phyloP scores from a whole-genome alignment of 345 rosid species.

The Populus davidiana region DNA sequence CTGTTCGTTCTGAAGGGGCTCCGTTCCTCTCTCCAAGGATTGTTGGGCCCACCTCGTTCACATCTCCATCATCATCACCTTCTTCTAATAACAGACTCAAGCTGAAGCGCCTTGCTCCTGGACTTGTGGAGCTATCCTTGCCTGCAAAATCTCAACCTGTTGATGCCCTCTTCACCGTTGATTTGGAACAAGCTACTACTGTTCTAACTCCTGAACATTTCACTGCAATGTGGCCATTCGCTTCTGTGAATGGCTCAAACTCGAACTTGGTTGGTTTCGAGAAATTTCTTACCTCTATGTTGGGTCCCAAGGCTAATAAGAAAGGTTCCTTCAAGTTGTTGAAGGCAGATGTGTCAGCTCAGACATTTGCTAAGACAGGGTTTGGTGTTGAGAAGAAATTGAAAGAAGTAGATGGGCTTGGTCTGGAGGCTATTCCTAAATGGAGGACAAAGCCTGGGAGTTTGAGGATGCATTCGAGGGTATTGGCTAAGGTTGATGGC shows the following conservation, averaged over 20 bases:
- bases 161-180: constrained; percentile 38
- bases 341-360: constrained; percentile 80
- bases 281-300: constrained; percentile 61
- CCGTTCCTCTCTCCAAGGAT: constrained; percentile 78
- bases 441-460: neutral
- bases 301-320: constrained; percentile 66
- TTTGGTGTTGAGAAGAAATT: constrained; percentile 54
- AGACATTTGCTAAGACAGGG: constrained; percentile 76
- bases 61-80: constrained; percentile 45
- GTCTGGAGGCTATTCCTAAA: too few relatives aligned
- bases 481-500: too few relatives aligned
- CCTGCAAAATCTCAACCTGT: constrained; percentile 33
- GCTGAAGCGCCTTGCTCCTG: constrained; percentile 89
- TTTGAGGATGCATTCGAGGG: neutral
- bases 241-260: constrained; percentile 76
- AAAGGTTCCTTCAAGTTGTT: constrained; percentile 73
- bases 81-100: constrained; percentile 61
- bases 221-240: constrained; percentile 83
- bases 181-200: constrained; percentile 39
- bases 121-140: constrained; percentile 72
- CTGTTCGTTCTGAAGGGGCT: constrained; percentile 40
- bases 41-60: constrained; percentile 81
- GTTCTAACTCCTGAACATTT: constrained; percentile 68
- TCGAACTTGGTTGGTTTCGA: constrained; percentile 72
- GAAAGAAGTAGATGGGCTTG: neutral